These are phyloP conservation scores for Vitis rupestris DNA, from an alignment of 164 flowering plant genomes.

Conservation along the genomic window DNA sequence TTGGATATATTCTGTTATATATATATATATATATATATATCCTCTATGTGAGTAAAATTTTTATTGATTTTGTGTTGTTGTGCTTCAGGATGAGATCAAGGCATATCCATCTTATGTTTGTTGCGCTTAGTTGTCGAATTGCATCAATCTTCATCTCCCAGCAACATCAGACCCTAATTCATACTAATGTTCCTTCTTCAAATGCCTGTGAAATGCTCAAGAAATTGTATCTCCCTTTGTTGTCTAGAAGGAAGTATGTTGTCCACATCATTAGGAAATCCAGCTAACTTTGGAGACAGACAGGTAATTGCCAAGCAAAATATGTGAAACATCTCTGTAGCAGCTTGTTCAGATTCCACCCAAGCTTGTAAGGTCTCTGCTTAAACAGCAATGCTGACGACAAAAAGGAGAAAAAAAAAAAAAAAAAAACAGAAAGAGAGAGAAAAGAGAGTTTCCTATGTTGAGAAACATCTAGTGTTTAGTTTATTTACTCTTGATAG, in stretches of 20 bases:
- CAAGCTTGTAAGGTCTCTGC: too few relatives aligned
- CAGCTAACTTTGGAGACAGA: not conserved
- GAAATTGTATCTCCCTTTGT: not conserved
- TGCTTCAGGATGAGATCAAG: constrained; percentile 2
- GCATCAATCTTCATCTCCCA: not conserved
- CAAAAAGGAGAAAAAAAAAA: too few relatives aligned
- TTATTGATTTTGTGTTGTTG: not conserved
- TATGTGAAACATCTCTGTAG: not conserved
- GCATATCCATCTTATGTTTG: not conserved
- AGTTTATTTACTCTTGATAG: too few relatives aligned
- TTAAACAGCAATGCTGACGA: too few relatives aligned
- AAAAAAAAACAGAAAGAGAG: too few relatives aligned
- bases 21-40: too few relatives aligned
- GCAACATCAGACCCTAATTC: not conserved
- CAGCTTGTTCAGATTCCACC: not conserved
- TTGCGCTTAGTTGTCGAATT: not conserved
- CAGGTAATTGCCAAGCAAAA: not conserved
- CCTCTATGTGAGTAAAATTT: not conserved
- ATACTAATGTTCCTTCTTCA: not conserved
- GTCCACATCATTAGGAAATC: not conserved
- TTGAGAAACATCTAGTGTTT: too few relatives aligned
- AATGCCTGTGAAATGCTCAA: not conserved
- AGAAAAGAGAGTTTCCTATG: too few relatives aligned
- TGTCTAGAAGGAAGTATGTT: not conserved
- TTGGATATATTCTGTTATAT: too few relatives aligned